Conservation (phyloP, 1,284 basidiomycete genomes). For the Ganoderma resinaceum region DNA sequence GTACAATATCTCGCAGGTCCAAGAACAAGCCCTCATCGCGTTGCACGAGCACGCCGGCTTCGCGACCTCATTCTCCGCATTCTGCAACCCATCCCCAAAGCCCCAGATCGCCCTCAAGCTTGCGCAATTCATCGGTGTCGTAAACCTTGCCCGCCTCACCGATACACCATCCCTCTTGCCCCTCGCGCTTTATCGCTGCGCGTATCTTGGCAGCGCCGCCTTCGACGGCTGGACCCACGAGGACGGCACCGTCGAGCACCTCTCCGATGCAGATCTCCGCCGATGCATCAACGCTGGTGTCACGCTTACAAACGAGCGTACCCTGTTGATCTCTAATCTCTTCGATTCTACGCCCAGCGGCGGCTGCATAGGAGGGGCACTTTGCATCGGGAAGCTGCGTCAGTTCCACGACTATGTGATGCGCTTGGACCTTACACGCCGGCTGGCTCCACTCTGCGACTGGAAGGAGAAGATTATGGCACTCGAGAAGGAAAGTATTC, state of each 20-base stretch:
- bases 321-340: background rate
- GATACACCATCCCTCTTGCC: slow-evolving; percentile 9
- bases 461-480: background rate
- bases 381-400: no score
- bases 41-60: background rate
- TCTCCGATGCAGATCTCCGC: slow-evolving; percentile 2
- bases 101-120: background rate
- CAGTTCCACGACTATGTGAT: no score
- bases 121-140: slow-evolving; percentile 1
- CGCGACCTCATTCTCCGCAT: background rate
- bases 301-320: background rate
- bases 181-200: slow-evolving; percentile 13
- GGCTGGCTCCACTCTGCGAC: no score
- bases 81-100: background rate
- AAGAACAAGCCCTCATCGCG: background rate
- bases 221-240: slow-evolving; percentile 14
- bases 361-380: no score
- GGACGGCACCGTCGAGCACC: slow-evolving; percentile 10
- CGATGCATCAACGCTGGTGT: slow-evolving; percentile 8
- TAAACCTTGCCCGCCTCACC: slow-evolving; percentile 18
- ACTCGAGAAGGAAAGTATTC: background rate
- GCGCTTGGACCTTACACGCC: no score
- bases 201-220: background rate
- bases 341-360: no score
- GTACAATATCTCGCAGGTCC: slow-evolving; percentile 14